Evolutionary conservation across 441 rosid genomes (phyloP), one percentile per base, ranked within the genome.

Genomic region (Dalechampia spathulata): DNA sequence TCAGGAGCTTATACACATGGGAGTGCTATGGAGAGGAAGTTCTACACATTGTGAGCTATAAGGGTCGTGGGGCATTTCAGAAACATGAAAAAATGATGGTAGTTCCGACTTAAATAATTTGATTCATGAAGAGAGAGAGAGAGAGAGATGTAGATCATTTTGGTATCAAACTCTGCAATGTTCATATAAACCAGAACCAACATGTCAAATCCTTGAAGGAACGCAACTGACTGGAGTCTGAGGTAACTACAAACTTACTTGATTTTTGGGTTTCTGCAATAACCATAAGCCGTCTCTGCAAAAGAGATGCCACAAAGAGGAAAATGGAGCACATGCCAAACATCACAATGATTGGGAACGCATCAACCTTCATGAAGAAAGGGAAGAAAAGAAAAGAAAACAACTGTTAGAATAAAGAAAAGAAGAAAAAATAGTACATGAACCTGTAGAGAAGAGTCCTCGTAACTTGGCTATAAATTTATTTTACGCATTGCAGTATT

Each of bases 281-380:
- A 39, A 71, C 72, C 90, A 81, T 71, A 53, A 92, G 79, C 60
- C 87, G 83, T 75, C 91, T 82, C 69, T 89, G 96, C 82, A 85
- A 70, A 67, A 89, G 38, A 49, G 83, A 82, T 53, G 99, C 97
- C 70, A 86, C 79, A 10, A 85, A 86, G 62, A 92, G 96, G 81
- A 92, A 89, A 53, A 83, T 79, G 22, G 97, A 86, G 85, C 96
- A 92, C 99, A 89, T 92, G 45, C 99, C 96, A 25, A 92, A 89
- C 99, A 89, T 92, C n/a, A 86, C 79, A 15, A 91, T 83, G 69
- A 89, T 89, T 46, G 99, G 97, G 63, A 85, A 89, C 13, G 86
- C 94, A 61, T 89, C 73, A 15, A 92, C 96, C 94, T 88, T 61
- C 70, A 61, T 56, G 72, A 37, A 17, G 14, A 68, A 54, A 72